Percentiles rank a stretch among this genome's conserved stretches.
Evolutionary conservation across 2,329 filamentous ascomycete species (phyloP).

Genomic region (Aspergillus texensis): DNA sequence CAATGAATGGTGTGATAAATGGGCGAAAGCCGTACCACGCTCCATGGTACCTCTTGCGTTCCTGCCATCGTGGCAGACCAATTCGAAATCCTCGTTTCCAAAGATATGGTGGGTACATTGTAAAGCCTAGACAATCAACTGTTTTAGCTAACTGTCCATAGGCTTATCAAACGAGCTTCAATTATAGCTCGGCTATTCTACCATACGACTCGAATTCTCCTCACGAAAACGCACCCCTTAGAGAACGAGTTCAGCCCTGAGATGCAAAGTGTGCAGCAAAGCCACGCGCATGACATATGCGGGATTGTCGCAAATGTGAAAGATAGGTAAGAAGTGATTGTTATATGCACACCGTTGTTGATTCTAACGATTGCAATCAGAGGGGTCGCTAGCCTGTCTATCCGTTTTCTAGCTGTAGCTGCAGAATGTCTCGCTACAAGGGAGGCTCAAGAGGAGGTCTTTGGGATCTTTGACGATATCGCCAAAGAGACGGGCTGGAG

Average conservation of each 20-base stretch:
- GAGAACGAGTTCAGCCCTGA: constrained; percentile 62
- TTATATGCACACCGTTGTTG: neutral
- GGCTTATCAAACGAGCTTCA: constrained; percentile 80
- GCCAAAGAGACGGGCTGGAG: constrained; percentile 77
- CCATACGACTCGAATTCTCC: constrained; percentile 79
- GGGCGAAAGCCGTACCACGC: constrained; percentile 76
- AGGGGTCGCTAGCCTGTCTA: constrained; percentile 75
- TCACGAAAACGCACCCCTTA: constrained; percentile 78
- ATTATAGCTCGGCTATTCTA: constrained; percentile 85
- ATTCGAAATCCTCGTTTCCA: constrained; percentile 75
- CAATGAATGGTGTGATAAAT: constrained; percentile 80
- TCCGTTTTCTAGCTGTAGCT: constrained; percentile 77
- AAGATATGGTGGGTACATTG: constrained; percentile 71
- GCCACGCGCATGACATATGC: constrained; percentile 82
- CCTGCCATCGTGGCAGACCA: constrained; percentile 67
- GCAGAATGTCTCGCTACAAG: constrained; percentile 70
- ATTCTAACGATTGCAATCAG: constrained; percentile 31
- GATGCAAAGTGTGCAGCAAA: constrained; percentile 69
- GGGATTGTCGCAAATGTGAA: constrained; percentile 86
- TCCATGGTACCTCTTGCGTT: constrained; percentile 88
- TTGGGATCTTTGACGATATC: constrained; percentile 75
- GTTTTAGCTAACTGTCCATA: constrained; percentile 35
- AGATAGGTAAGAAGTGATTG: constrained; percentile 59
- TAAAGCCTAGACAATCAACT: neutral
- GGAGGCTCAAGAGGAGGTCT: constrained; percentile 77